Evolutionary conservation across 1,284 basidiomycete species (phyloP).

Genomic region (Volvariella volvacea): DNA sequence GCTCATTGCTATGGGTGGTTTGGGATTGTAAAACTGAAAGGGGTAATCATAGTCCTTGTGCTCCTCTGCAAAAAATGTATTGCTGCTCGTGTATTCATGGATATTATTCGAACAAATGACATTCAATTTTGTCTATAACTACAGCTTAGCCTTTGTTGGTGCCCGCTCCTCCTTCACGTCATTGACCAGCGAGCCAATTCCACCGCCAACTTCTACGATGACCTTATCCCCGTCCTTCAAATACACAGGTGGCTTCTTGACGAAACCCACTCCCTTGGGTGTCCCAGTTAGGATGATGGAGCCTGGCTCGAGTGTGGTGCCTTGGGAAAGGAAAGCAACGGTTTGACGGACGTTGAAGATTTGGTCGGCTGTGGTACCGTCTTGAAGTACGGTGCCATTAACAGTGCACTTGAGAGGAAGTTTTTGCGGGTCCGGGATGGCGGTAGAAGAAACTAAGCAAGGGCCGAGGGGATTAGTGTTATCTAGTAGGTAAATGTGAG

Average conservation of each 20-base stretch:
- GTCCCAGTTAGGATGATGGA: conserved; percentile 65
- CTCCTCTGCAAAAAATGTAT: not conserved
- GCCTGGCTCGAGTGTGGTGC: conserved; percentile 80
- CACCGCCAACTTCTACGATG: conserved; percentile 54
- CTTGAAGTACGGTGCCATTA: conserved; percentile 66
- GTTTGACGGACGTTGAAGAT: conserved; percentile 70
- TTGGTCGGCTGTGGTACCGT: conserved; percentile 70
- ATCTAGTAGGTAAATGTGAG: conserved; percentile 32
- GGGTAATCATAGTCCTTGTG: not conserved
- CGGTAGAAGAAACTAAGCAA: conserved; percentile 59
- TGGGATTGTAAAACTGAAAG: conserved; percentile 17
- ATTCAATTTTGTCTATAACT: too few relatives aligned
- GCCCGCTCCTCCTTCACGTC: conserved; percentile 59
- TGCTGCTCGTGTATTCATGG: too few relatives aligned
- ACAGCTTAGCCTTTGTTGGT: conserved; percentile 35
- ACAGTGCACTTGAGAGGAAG: conserved; percentile 60
- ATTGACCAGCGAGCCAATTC: conserved; percentile 72
- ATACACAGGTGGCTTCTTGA: conserved; percentile 61
- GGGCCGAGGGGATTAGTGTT: conserved; percentile 76
- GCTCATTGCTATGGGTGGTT: conserved; percentile 71
- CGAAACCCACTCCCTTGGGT: conserved; percentile 70
- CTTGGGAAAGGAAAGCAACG: conserved; percentile 77
- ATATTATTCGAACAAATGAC: too few relatives aligned
- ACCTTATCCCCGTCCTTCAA: conserved; percentile 75
- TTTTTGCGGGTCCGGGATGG: conserved; percentile 65